Evolutionary conservation across 768 basidiomycete genomes (phyloP).

Genomic region (Leccinum uliginosum): DNA sequence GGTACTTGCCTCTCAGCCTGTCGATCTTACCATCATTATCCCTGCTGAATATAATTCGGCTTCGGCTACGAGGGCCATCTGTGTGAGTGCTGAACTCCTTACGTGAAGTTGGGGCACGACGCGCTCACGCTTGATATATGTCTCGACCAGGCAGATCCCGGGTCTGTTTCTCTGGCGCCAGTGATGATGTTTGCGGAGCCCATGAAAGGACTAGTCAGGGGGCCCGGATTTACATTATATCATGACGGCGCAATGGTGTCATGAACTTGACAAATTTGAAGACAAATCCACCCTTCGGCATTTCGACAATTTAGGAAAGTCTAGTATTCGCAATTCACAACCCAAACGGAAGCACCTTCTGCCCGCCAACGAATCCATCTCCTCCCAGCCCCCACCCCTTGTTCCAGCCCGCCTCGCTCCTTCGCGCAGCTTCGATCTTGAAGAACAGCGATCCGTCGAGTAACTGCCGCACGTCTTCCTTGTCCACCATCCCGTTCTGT

Average conservation of each 20-base stretch:
- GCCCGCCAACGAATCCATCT: conserved; percentile 29
- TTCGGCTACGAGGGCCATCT: conserved; percentile 32
- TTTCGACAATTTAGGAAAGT: background rate
- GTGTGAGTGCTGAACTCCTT: conserved; percentile 29
- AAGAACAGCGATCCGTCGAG: conserved; percentile 40
- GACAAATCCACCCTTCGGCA: background rate
- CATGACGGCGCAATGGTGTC: background rate
- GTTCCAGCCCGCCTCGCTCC: conserved; percentile 20
- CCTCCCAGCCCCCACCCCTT: conserved; percentile 30
- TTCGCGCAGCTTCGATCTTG: conserved; percentile 27
- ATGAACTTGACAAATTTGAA: background rate
- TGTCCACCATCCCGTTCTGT: conserved; percentile 34
- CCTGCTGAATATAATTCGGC: conserved; percentile 37
- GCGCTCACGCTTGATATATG: background rate
- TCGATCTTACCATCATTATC: conserved; percentile 41
- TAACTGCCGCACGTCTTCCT: conserved; percentile 39
- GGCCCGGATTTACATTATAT: background rate
- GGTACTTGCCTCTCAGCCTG: background rate
- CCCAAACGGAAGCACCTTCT: conserved; percentile 27
- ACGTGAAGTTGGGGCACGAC: background rate
- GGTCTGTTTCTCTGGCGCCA: background rate
- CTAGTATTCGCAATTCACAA: conserved; percentile 12
- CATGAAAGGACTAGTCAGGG: background rate
- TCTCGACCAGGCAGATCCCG: background rate
- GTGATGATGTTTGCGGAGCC: conserved; percentile 18